These are phyloP conservation scores for Collybiopsis luxurians DNA, from an alignment of 768 basidiomycete genomes.

Conservation along the genomic window DNA sequence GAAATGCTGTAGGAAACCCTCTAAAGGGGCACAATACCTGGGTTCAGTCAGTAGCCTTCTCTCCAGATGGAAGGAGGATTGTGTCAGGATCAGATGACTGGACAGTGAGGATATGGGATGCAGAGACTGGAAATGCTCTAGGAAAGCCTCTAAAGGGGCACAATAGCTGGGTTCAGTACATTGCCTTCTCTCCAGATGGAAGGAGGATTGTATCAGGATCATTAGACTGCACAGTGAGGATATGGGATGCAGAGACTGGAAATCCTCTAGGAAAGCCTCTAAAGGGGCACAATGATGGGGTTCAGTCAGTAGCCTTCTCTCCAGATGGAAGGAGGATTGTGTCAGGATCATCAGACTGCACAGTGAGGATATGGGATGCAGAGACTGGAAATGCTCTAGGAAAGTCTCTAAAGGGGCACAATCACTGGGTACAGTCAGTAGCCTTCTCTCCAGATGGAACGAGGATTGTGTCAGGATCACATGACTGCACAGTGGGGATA, in stretches of 20 bases:
- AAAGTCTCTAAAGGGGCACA: too few species aligned
- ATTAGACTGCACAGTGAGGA: not conserved
- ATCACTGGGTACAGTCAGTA: too few species aligned
- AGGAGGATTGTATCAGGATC: too few species aligned
- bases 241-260: not conserved
- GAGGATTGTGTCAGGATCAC: not conserved
- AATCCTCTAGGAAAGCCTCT: not conserved
- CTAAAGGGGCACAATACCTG: not conserved
- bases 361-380: too few species aligned
- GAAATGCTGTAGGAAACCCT: not conserved
- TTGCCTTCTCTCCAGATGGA: too few species aligned
- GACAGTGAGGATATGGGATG: too few species aligned
- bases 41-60: conserved; percentile 38
- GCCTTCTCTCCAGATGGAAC: too few species aligned
- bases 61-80: conserved; percentile 42
- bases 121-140: conserved; percentile 29
- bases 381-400: too few species aligned
- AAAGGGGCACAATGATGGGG: not conserved
- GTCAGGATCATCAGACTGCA: too few species aligned
- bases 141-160: conserved; percentile 10
- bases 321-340: too few species aligned
- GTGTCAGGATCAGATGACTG: too few species aligned
- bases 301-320: not conserved
- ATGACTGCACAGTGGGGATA: not conserved
- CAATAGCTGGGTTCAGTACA: not conserved